Evolutionary conservation across 2,329 filamentous ascomycete genomes (phyloP), one percentile per base, ranked within the genome.

Genomic region (Exophiala viscosa): DNA sequence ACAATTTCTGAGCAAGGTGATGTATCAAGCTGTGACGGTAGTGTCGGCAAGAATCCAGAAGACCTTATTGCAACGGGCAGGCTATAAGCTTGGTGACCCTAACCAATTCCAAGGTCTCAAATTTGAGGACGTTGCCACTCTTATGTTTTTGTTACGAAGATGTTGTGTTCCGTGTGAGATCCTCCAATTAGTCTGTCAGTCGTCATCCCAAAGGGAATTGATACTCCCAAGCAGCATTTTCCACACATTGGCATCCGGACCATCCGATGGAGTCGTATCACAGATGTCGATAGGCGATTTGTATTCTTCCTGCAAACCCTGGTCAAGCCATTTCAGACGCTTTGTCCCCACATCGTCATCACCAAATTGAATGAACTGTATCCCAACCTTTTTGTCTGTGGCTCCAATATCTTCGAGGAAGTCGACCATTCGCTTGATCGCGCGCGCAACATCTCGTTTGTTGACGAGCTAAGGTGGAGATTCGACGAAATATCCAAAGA

Each of bases 321-420:
- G 32, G 36, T 64, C 62, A 28, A 60, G 46, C 14, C 38, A 38
- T 34, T 18, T 34, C 3, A 69, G 58, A 5, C 60, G 50, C 13
- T 41, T 32, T 0, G 42, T 59, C 2, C 60, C 67, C 1, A 55
- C 44, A 4, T 34, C 32, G 31, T 67, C 59, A 14, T 63, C 20
- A 0, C 66, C 66, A 20, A 68, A 67, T 13, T 60, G 61, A 5
- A 69, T 57, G 42, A 68, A 68, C 11, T 68, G 60, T 13, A 68
- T 63, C 13, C 60, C 65, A 1, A 68, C 54, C 6, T 35, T 41
- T 23, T 38, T 49, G 11, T 43, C 15, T 9, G 11, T 32, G 6
- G 23, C 18, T 13, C 35, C 20, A 3, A 17, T 13, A 32, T 44
- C 15, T n/a, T 47, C 39, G 8, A 45, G 48, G 34, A 47, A 51